Conservation (phyloP, 2,329 filamentous ascomycete genomes). For the Trichoderma koningiopsis region DNA sequence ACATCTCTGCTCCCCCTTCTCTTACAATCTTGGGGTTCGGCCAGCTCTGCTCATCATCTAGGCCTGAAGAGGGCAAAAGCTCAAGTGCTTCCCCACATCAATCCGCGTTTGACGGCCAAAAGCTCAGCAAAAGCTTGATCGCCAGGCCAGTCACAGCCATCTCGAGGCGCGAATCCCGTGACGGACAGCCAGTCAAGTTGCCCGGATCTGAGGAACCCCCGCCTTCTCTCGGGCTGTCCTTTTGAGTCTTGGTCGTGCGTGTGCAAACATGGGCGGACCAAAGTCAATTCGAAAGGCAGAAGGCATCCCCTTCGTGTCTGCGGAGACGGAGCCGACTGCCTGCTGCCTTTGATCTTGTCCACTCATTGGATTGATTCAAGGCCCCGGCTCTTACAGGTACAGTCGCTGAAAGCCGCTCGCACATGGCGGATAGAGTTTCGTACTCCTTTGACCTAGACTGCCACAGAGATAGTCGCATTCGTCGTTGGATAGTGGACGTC, state of each 20-base stretch:
- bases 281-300: constrained; percentile 9
- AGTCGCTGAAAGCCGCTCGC: background rate
- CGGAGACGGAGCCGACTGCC: background rate
- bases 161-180: background rate
- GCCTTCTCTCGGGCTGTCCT: background rate
- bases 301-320: background rate
- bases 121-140: background rate
- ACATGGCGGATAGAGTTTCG: constrained; percentile 21
- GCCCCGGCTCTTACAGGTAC: background rate
- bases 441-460: constrained; percentile 2
- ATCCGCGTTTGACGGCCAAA: constrained; percentile 12
- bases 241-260: constrained; percentile 8
- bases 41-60: background rate
- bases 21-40: background rate
- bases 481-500: background rate
- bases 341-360: background rate
- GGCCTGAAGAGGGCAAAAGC: constrained; percentile 4
- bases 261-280: background rate
- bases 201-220: background rate
- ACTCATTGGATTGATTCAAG: background rate
- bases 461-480: constrained; percentile 11
- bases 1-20: too few relatives aligned
- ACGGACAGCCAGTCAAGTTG: constrained; percentile 3
- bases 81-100: background rate
- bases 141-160: background rate